Base-by-base conservation (phyloP, 345 rosid species). In the Turritis glabra region DNA sequence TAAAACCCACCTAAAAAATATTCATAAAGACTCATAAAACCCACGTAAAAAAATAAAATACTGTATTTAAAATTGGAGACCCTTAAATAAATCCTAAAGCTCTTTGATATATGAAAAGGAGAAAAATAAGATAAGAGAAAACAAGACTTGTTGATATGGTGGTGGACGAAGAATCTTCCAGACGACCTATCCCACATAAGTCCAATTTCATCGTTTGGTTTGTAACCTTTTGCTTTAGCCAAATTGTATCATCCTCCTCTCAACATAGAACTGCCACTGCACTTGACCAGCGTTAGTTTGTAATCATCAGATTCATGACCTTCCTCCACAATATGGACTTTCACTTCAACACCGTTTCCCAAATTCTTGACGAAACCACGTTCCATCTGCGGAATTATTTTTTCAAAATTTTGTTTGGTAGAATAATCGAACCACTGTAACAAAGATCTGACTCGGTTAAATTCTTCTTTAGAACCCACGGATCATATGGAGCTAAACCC, bases 281-380 rank as follows among this genome's bases (percentile, higher is more conserved):
- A 26, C 19, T 11, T n/a, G 9, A 26, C 2, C 35, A 63, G 8
- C 5, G 11, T 17, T 43, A 43, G 11, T 14, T 2, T 63, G 52
- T 63, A 44, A 3, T 63, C 38, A n/a, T 6, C 7, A 37, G 47
- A 38, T 12, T 22, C 30, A 37, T 2, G 2, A 26, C 53, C 68
- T 63, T 63, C 53, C 10, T 63, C 68, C 3, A 63, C 0, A 5
- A 63, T 44, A 63, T 41, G 67, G n/a, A 63, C 35, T 19, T 40
- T 62, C 15, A 62, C 67, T 41, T 62, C 51, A 25, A 62, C 33
- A 25, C 67, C 67, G 19, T 41, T 43, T n/a, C 1, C 67, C 25
- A 63, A 26, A 5, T 17, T 17, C 53, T 38, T 17, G 17, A 43
- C 68, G 17, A 44, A 25, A 26, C 2, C 7, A 44, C 38, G 40